Evolutionary conservation across 2,329 filamentous ascomycete genomes (phyloP), one percentile per base, ranked within the genome.

Genomic region (Periconia sp.): DNA sequence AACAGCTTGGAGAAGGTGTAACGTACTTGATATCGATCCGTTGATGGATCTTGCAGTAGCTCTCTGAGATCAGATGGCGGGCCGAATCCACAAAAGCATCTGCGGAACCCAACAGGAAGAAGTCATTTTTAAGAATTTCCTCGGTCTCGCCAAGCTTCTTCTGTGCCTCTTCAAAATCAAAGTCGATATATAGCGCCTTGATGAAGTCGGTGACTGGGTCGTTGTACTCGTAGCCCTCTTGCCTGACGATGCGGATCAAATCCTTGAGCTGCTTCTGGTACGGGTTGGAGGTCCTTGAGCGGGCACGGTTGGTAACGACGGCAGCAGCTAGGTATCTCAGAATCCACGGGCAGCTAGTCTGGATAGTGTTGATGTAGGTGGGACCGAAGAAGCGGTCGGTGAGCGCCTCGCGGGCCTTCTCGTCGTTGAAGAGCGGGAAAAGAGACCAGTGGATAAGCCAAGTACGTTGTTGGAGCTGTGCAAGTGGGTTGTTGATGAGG

Each of bases 201-300:
- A 99, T 85, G 74, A 99, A 99, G 76, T 95, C 90, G 64, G 93
- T 97, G 65, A 99, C 86, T 37, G 94, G 94, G 76, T 99, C 94
- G 70, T 82, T 85, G 83, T 99, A 99, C 81, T 99, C 94, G 81
- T 99, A 97, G 60, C 89, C 88, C 80, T 99, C 94, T 79, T 99
- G 94, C 76, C 91, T 88, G 60, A 99, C 91, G 62, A 99, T 92
- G 61, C 94, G 89, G 60, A 97, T 87, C 50, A 99, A 83, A 73
- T 99, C 94, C 83, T 99, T 99, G 72, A 99, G 83, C 80, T 99
- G 94, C 83, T 96, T 97, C 82, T 97, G 93, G 81, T 99, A 95
- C 68, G 88, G 90, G 80, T 94, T 96, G 73, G 92, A 88, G 43
- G 85, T 83, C 61, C 91, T 88, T 46, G 57, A 67, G 73, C 91